Evolutionary conservation across 208 protist genomes (phyloP), one percentile per base, ranked within the genome.

Genomic region (Trypanosoma avium): DNA sequence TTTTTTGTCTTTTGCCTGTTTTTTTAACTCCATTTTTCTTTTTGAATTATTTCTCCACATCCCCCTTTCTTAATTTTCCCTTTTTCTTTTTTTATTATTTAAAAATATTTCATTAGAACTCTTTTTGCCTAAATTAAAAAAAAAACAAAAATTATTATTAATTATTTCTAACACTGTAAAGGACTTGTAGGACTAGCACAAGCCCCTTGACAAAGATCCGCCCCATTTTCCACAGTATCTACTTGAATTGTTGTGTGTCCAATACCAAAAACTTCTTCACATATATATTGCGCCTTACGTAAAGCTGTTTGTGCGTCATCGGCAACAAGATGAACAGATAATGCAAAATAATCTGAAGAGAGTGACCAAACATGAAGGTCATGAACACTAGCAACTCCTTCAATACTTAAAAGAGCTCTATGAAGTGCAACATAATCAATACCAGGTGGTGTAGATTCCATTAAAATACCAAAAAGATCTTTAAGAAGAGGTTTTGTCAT

Each of bases 361-460:
- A 96, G 79, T 4, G 82, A 93, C 92, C 92, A 97, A 5, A 97
- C 81, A 58, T 97, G 93, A 22, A 97, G 73, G 53, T 96, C 90
- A 58, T 96, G 90, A 42, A 97, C 83, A n/a, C 74, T 73, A 1
- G 50, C 64, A 5, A 97, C 90, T 29, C 85, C 83, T 15, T 81
- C 67, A 24, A 96, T 84, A 24, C 72, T 54, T 17, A 22, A 32
- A 43, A 95, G 64, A 0, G 88, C 79, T 3, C 38, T 52, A 8
- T 84, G 66, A 10, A 93, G 63, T 9, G 53, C 70, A 4, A 9
- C 24, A 70, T 90, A 86, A 55, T 94, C 75, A 42, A 96, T 71
- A 27, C 77, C 72, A 8, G 62, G 53, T 29, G 93, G 93, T 3
- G 90, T 94, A 64, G 68, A 84, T 66, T 96, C 87, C 93, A 97